A percentile compares a stretch with the other conserved stretches of the same genome.
Evolutionary conservation across 225 moss, liverwort and hornwort genomes (phyloP).

Genomic region (Ulota crispa): DNA sequence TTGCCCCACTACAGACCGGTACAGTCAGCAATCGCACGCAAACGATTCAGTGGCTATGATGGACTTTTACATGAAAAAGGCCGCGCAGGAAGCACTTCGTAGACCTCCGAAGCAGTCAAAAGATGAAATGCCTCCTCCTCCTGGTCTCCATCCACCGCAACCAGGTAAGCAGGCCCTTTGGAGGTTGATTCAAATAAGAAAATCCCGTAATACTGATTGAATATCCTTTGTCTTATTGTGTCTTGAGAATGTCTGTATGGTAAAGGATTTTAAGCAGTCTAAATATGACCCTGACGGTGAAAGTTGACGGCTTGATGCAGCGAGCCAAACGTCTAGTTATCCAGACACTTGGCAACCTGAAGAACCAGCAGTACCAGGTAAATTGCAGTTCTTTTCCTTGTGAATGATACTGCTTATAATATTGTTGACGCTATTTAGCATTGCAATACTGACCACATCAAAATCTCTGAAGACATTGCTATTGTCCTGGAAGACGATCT

Average conservation of each 20-base stretch:
- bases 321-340: slow-evolving; percentile 52
- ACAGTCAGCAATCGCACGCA: slow-evolving; percentile 54
- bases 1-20: slow-evolving; percentile 33
- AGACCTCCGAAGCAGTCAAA: slow-evolving; percentile 85
- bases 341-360: slow-evolving; percentile 70
- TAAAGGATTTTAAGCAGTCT: not conserved
- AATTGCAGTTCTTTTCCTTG: not conserved
- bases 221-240: not conserved
- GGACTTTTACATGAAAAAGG: slow-evolving; percentile 99
- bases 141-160: slow-evolving; percentile 53
- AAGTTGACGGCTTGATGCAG: slow-evolving; percentile 39
- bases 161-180: slow-evolving; percentile 44
- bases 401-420: slow-evolving; percentile 5
- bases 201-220: not conserved
- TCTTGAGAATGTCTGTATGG: slow-evolving; percentile 6
- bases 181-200: not conserved
- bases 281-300: slow-evolving; percentile 34
- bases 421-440: not conserved
- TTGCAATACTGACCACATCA: not conserved
- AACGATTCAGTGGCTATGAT: slow-evolving; percentile 99
- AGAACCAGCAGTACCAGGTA: slow-evolving; percentile 67
- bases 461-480: not conserved
- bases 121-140: slow-evolving; percentile 84
- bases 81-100: slow-evolving; percentile 89
- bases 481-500: slow-evolving; percentile 3